These are phyloP conservation scores for Triglochin maritima DNA, from an alignment of 106 monocot genomes.

Conservation along the genomic window DNA sequence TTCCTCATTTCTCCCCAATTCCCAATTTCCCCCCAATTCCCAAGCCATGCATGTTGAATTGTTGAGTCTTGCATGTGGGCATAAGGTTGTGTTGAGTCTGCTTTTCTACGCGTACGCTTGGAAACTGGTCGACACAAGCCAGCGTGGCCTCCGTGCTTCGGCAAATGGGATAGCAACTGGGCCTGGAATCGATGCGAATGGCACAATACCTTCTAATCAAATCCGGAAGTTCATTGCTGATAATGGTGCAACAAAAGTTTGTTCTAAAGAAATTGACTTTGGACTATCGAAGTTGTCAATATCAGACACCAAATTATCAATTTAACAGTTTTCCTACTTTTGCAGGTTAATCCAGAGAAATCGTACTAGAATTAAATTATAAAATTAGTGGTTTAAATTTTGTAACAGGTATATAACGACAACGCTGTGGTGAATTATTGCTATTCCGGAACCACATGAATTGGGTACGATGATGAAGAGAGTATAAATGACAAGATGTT, in stretches of 20 bases:
- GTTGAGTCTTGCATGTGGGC: too few relatives aligned
- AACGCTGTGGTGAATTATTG: slow-evolving; percentile 7
- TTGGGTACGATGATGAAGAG: slow-evolving; percentile 16
- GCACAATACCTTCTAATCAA: slow-evolving; percentile 1
- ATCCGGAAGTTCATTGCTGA: slow-evolving; percentile 2
- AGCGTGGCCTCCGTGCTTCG: slow-evolving; percentile 11
- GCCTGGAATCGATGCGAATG: slow-evolving; percentile 3
- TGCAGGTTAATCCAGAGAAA: too few relatives aligned
- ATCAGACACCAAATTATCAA: too few relatives aligned
- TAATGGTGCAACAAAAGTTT: neutral
- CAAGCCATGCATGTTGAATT: too few relatives aligned
- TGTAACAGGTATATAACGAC: too few relatives aligned
- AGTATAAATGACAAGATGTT: slow-evolving; percentile 3
- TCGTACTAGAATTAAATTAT: too few relatives aligned
- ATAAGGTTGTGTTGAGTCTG: slow-evolving; percentile 9
- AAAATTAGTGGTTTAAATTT: too few relatives aligned
- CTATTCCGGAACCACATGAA: slow-evolving; percentile 12
- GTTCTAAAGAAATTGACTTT: too few relatives aligned
- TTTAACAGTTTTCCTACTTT: too few relatives aligned
- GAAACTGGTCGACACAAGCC: neutral
- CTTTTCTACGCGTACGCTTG: slow-evolving; percentile 14
- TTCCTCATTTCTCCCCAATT: too few relatives aligned
- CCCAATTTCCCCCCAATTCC: too few relatives aligned
- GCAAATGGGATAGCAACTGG: slow-evolving; percentile 5
- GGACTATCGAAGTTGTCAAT: too few relatives aligned